A percentile compares a stretch with the other conserved stretches of the same genome.
phyloP scores from a whole-genome alignment of 148 eudicot genomes.

The Tetragonia tetragonoides region DNA sequence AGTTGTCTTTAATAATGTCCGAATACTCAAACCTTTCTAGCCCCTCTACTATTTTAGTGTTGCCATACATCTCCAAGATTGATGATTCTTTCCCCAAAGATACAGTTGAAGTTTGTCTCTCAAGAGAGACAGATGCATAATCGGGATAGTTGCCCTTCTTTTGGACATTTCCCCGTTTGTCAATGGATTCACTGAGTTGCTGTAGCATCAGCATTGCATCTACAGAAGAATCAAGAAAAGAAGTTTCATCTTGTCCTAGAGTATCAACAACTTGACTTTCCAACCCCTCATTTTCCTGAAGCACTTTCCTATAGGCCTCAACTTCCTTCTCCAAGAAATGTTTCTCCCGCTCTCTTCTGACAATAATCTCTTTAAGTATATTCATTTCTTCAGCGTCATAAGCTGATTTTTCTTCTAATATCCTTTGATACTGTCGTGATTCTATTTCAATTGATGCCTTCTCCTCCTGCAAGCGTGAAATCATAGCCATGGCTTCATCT shows the following conservation, averaged over 20 bases:
- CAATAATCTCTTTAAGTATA: conserved; percentile 76
- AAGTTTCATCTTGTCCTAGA: conserved; percentile 27
- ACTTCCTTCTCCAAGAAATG: conserved; percentile 81
- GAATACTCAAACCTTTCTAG: conserved; percentile 17
- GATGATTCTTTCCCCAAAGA: conserved; percentile 19
- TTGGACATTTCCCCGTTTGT: conserved; percentile 31
- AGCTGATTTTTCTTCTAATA: conserved; percentile 81
- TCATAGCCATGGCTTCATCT: conserved; percentile 99
- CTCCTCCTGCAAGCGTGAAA: conserved; percentile 81
- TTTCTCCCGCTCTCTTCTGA: conserved; percentile 77
- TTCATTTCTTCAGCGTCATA: conserved; percentile 95
- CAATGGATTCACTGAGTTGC: conserved; percentile 49
- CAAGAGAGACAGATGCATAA: conserved; percentile 27
- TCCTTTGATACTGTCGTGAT: conserved; percentile 90
- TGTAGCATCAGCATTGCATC: conserved; percentile 60
- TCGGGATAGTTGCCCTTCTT: conserved; percentile 18
- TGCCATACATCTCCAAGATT: conserved; percentile 22
- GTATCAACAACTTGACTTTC: conserved; percentile 25
- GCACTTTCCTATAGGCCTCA: conserved; percentile 63
- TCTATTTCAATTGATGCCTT: conserved; percentile 91
- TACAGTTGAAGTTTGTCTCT: conserved; percentile 19
- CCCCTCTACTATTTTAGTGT: conserved; percentile 24
- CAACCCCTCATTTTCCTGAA: conserved; percentile 40
- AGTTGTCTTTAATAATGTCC: conserved; percentile 19
- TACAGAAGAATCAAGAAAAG: conserved; percentile 39